A percentile compares a stretch with the other conserved stretches of the same genome.
These are phyloP conservation scores for Durusdinium trenchii DNA, from an alignment of 73 alveolate genomes.

Conservation along the genomic window DNA sequence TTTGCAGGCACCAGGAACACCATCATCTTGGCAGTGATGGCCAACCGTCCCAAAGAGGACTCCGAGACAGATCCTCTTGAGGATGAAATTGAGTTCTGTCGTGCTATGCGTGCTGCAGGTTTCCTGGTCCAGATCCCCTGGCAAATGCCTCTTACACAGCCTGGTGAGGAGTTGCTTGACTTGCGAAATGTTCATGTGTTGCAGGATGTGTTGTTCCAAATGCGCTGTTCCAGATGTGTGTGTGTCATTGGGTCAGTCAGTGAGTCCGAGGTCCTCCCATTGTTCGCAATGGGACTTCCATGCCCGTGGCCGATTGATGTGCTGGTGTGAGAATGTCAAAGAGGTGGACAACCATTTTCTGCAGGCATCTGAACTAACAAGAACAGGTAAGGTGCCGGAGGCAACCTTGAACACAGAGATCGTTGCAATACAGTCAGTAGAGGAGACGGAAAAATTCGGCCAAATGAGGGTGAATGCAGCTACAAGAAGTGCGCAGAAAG, in stretches of 20 bases:
- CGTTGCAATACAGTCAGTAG: not conserved
- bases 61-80: not conserved
- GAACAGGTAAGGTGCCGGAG: not conserved
- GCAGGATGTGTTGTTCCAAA: not conserved
- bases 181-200: too few relatives aligned
- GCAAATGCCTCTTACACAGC: not conserved
- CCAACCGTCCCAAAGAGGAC: not conserved
- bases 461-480: not conserved
- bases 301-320: not conserved
- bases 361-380: not conserved
- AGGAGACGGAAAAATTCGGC: not conserved
- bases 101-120: not conserved
- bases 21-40: not conserved
- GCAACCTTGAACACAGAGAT: not conserved
- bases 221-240: not conserved
- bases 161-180: not conserved
- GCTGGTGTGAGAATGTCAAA: not conserved
- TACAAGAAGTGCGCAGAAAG: not conserved
- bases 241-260: too few relatives aligned
- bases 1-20: not conserved
- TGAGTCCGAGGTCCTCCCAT: too few relatives aligned
- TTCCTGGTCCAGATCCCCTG: not conserved
- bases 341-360: not conserved
- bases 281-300: not conserved
- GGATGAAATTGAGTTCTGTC: not conserved